These are phyloP conservation scores for Sparassis latifolia DNA, from an alignment of 1,284 basidiomycete genomes.

Conservation along the genomic window DNA sequence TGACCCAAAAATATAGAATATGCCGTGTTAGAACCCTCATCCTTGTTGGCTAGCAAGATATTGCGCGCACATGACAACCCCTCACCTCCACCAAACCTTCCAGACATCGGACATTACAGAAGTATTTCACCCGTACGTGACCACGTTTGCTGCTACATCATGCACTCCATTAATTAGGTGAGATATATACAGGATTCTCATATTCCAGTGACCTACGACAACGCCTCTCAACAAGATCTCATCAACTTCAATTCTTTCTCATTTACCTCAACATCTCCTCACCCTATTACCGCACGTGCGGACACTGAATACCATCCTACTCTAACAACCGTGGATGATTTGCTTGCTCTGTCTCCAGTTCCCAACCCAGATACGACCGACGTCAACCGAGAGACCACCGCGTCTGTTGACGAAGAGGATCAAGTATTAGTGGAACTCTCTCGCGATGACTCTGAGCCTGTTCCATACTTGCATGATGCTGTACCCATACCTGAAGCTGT, in stretches of 20 bases:
- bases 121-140: no score
- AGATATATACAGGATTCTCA: no score
- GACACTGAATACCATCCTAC: not conserved
- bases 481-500: not conserved
- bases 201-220: not conserved
- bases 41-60: constrained; percentile 54
- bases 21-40: constrained; percentile 48
- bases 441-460: not conserved
- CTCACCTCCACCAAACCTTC: constrained; percentile 55
- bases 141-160: no score
- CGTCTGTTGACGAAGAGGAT: constrained; percentile 15
- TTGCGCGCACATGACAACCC: constrained; percentile 67
- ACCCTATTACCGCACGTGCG: not conserved
- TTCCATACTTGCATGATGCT: not conserved
- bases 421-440: constrained; percentile 11
- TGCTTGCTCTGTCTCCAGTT: constrained; percentile 31
- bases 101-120: not conserved
- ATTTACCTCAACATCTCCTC: constrained; percentile 12
- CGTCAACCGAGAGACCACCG: not conserved
- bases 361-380: constrained; percentile 9
- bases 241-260: constrained; percentile 38
- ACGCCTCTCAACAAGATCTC: constrained; percentile 23
- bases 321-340: constrained; percentile 31
- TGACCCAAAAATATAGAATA: no score
- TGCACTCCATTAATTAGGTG: no score